Conservation (phyloP, 2,329 filamentous ascomycete genomes). For the Diaporthe velutina region DNA sequence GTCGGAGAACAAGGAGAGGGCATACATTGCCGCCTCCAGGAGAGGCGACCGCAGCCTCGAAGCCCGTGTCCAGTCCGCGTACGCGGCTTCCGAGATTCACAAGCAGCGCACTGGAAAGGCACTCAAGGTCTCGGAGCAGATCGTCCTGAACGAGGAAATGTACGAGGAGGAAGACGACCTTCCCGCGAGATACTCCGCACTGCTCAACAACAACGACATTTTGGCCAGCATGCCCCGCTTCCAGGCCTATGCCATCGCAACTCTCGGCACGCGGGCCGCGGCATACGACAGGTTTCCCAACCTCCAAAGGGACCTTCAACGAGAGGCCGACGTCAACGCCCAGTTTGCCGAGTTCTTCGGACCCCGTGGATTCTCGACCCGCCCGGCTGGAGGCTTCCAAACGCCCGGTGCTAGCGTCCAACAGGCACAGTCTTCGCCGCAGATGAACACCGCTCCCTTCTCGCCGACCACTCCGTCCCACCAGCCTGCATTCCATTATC, state of each 20-base stretch:
- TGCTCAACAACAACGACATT: slow-evolving; percentile 32
- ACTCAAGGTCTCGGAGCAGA: slow-evolving; percentile 85
- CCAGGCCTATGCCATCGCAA: slow-evolving; percentile 32
- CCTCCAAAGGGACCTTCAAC: slow-evolving; percentile 10
- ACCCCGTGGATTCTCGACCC: slow-evolving; percentile 9
- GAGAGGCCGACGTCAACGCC: slow-evolving; percentile 23
- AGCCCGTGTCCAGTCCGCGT: slow-evolving; percentile 88
- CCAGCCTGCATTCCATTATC: slow-evolving; percentile 21
- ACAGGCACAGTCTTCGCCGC: slow-evolving; percentile 8
- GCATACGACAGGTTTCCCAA: slow-evolving; percentile 19
- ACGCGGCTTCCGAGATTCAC: slow-evolving; percentile 91
- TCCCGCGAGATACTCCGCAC: slow-evolving; percentile 56
- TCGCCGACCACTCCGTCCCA: slow-evolving; percentile 6
- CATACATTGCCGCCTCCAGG: slow-evolving; percentile 92
- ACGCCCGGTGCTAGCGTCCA: not conserved
- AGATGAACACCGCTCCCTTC: slow-evolving; percentile 5
- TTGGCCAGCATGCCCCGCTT: slow-evolving; percentile 29
- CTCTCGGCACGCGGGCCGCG: slow-evolving; percentile 27
- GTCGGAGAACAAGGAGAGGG: slow-evolving; percentile 87
- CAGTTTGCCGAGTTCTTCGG: slow-evolving; percentile 34
- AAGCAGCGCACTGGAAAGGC: slow-evolving; percentile 87
- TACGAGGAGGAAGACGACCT: slow-evolving; percentile 93
- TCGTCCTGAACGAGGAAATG: slow-evolving; percentile 93
- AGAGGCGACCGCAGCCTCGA: slow-evolving; percentile 89
- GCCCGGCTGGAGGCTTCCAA: not conserved